Percentiles rank a stretch among this genome's conserved stretches.
phyloP scores from a whole-genome alignment of 78 protist species.

The Polysphondylium violaceum region DNA sequence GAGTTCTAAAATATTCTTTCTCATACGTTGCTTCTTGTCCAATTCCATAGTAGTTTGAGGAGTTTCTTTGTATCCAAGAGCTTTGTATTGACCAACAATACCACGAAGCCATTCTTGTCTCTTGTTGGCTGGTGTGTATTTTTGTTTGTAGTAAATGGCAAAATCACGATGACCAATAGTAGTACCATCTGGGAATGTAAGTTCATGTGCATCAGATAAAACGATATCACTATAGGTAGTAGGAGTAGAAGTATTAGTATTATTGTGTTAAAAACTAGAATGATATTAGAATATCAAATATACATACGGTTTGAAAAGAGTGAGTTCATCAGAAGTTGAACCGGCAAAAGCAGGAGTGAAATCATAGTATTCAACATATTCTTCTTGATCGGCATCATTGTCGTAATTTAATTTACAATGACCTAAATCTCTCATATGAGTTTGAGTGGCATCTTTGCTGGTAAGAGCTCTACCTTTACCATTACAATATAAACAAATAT shows the following conservation, averaged over 20 bases:
- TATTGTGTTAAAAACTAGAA: too few species aligned
- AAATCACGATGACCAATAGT: conserved; percentile 81
- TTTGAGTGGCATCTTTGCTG: conserved; percentile 81
- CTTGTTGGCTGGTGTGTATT: not conserved
- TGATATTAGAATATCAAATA: too few species aligned
- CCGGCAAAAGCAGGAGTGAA: conserved; percentile 40
- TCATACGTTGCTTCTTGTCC: not conserved
- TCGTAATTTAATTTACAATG: conserved; percentile 76
- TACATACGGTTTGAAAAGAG: not conserved
- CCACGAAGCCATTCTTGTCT: conserved; percentile 38
- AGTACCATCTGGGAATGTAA: conserved; percentile 70
- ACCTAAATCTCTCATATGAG: conserved; percentile 85
- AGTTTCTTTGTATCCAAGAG: conserved; percentile 65
- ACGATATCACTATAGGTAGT: conserved; percentile 15
- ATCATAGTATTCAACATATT: conserved; percentile 87
- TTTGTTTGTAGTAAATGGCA: conserved; percentile 77
- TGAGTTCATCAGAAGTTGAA: conserved; percentile 23
- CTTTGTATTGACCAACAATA: conserved; percentile 27
- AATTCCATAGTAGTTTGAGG: conserved; percentile 4
- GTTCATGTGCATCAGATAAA: conserved; percentile 4
- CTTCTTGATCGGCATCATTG: conserved; percentile 59
- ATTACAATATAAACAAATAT: conserved; percentile 88
- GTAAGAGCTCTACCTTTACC: conserved; percentile 69
- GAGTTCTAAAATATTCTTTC: conserved; percentile 33
- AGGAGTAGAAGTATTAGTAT: too few species aligned